Conservation (phyloP, 192 early-diverging fungal genomes). For the Kickxella alabastrina region DNA sequence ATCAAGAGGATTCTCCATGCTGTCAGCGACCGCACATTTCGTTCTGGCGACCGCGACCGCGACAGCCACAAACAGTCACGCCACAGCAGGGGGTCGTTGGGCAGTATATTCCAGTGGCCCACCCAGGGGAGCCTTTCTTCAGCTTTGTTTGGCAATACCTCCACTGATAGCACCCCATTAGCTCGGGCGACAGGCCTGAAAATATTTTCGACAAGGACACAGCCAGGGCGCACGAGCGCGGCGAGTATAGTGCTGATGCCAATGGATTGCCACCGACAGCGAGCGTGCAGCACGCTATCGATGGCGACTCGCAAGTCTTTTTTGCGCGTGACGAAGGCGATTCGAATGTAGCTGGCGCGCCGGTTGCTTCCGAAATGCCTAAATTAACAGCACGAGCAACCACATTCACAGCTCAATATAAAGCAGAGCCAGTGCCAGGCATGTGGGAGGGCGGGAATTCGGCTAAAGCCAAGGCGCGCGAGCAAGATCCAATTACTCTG, state of each 20-base stretch:
- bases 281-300: background rate
- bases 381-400: conserved; percentile 1
- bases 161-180: no score
- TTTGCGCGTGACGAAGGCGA: background rate
- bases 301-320: background rate
- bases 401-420: conserved; percentile 38
- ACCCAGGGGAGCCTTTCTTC: background rate
- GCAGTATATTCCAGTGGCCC: background rate
- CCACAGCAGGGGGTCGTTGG: background rate
- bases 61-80: background rate
- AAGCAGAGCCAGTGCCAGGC: conserved; percentile 27
- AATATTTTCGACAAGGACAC: background rate
- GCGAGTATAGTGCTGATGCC: background rate
- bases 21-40: conserved; percentile 15
- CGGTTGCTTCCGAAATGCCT: background rate
- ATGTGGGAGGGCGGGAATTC: conserved; percentile 18
- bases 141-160: background rate
- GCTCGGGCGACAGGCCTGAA: background rate
- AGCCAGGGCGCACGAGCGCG: background rate
- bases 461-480: background rate
- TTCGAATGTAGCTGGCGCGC: background rate
- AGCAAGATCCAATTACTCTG: conserved; percentile 2
- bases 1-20: conserved; percentile 12
- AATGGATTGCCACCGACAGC: background rate
- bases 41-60: conserved; percentile 3